Conservation (phyloP, 257 asterid species). For the Rauvolfia tetraphylla region DNA sequence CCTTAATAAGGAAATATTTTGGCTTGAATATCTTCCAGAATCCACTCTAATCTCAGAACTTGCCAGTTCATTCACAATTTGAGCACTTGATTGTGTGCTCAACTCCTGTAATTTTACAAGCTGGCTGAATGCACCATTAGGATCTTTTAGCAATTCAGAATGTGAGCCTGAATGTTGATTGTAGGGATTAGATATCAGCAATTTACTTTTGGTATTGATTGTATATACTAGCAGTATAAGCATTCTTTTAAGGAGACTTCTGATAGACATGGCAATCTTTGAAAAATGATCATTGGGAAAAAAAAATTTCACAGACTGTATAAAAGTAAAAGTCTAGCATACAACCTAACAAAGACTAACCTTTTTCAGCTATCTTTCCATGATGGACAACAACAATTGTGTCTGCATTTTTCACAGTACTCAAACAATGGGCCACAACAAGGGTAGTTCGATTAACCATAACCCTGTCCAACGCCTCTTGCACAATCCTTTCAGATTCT, state of each 20-base stretch:
- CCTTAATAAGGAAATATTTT: constrained; percentile 30
- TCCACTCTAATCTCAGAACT: constrained; percentile 29
- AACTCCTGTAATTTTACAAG: constrained; percentile 41
- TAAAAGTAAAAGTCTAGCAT: no score
- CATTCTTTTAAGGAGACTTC: background rate
- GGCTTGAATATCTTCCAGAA: constrained; percentile 47
- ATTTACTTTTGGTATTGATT: background rate
- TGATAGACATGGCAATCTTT: no score
- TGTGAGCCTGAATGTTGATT: constrained; percentile 36
- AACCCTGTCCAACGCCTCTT: constrained; percentile 75
- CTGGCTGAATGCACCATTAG: constrained; percentile 43
- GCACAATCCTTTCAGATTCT: constrained; percentile 74
- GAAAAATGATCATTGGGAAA: no score
- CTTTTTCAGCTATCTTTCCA: constrained; percentile 72
- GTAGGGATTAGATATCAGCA: background rate
- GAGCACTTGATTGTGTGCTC: constrained; percentile 30
- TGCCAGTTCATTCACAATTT: constrained; percentile 31
- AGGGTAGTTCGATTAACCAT: constrained; percentile 73
- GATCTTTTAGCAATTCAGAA: constrained; percentile 30
- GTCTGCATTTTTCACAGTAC: constrained; percentile 67
- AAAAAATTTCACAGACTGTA: no score
- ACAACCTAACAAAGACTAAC: constrained; percentile 15
- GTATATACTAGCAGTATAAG: background rate
- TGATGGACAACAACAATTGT: constrained; percentile 64
- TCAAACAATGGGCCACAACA: constrained; percentile 73